These are phyloP conservation scores for Coleophoma eucalyptorum DNA, from an alignment of 2,329 filamentous ascomycete genomes.

Conservation along the genomic window DNA sequence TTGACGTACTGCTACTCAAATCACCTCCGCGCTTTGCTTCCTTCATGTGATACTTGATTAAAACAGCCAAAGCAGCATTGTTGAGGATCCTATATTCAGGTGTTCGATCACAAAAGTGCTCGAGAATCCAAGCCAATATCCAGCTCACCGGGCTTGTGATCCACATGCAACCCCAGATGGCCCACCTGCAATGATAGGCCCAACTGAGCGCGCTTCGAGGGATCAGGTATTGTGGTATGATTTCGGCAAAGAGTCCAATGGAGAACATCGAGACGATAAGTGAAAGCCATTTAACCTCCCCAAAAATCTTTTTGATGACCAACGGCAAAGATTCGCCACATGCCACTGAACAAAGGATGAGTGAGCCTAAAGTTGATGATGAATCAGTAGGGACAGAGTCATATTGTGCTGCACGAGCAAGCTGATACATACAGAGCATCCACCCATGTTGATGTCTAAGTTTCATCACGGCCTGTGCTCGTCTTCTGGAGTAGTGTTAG, in stretches of 20 bases:
- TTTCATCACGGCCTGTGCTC: constrained; percentile 11
- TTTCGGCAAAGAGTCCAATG: constrained; percentile 20
- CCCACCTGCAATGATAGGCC: constrained; percentile 20
- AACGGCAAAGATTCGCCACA: constrained; percentile 20
- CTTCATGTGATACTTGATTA: constrained; percentile 20
- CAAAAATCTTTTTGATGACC: constrained; percentile 16
- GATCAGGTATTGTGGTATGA: constrained; percentile 23
- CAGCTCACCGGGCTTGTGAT: constrained; percentile 17
- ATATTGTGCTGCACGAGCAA: too few relatives aligned
- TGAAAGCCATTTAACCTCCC: constrained; percentile 12
- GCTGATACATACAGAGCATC: constrained; percentile 18
- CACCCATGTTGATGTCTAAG: constrained; percentile 19
- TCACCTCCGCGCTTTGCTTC: constrained; percentile 17
- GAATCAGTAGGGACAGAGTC: too few relatives aligned
- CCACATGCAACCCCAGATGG: constrained; percentile 23
- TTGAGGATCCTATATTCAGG: constrained; percentile 14
- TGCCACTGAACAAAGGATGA: constrained; percentile 19
- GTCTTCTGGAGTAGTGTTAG: constrained; percentile 10
- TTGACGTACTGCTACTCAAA: constrained; percentile 14
- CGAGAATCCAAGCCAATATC: constrained; percentile 18
- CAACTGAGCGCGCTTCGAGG: constrained; percentile 16
- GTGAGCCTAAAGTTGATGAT: constrained; percentile 13
- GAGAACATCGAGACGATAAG: constrained; percentile 19
- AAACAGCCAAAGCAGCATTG: constrained; percentile 13
- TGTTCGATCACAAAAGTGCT: constrained; percentile 5